These are phyloP conservation scores for Russula lepida DNA, from an alignment of 768 basidiomycete species.

Conservation along the genomic window DNA sequence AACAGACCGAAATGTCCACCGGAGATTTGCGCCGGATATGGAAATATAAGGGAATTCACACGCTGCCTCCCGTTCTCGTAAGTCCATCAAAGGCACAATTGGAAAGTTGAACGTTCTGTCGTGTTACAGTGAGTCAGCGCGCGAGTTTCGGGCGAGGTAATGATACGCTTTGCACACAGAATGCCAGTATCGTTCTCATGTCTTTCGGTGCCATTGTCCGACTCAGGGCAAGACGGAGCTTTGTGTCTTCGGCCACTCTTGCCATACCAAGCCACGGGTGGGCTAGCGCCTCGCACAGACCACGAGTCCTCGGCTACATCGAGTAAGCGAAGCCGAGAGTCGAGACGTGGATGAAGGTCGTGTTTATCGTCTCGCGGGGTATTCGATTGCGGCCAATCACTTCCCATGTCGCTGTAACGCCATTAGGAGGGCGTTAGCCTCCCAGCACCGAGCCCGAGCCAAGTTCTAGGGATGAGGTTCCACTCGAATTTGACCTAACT, in stretches of 20 bases:
- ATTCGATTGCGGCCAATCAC: conserved; percentile 2
- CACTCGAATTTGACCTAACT: background rate
- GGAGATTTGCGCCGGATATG: background rate
- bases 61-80: conserved; percentile 10
- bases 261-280: too few species aligned
- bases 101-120: background rate
- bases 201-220: background rate
- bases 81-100: background rate
- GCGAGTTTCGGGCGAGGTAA: background rate
- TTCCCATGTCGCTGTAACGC: background rate
- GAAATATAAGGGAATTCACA: background rate
- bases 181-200: background rate
- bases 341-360: background rate
- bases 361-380: conserved; percentile 6
- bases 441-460: background rate
- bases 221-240: background rate
- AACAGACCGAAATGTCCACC: background rate
- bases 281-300: background rate
- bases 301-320: background rate
- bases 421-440: background rate
- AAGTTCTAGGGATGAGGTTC: background rate
- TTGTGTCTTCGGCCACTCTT: background rate
- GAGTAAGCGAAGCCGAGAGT: background rate
- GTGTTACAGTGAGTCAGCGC: background rate
- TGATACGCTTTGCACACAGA: background rate